These are phyloP conservation scores for Medicago truncatula DNA, from an alignment of 306 rosid genomes.

Conservation along the genomic window DNA sequence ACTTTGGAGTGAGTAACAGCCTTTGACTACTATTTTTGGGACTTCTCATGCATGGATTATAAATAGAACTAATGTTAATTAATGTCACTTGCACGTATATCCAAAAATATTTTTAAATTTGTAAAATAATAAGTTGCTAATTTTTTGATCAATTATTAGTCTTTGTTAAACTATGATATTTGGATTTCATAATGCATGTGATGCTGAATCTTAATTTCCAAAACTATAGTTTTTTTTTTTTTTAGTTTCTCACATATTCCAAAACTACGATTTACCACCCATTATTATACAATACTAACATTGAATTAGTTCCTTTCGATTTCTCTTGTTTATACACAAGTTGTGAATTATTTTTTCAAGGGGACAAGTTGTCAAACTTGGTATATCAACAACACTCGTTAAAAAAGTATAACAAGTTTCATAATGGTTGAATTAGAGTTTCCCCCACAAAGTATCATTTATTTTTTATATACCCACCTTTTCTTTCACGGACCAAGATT, in stretches of 20 bases:
- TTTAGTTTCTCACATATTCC: no score
- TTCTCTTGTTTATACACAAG: not conserved
- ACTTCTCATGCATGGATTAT: conserved; percentile 1
- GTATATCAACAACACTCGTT: not conserved
- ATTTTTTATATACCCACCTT: not conserved
- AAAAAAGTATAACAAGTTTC: not conserved
- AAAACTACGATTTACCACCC: not conserved
- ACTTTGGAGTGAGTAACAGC: not conserved
- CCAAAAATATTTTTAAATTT: not conserved
- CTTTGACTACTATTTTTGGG: not conserved
- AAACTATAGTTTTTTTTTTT: no score
- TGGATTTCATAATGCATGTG: not conserved
- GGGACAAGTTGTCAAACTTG: not conserved
- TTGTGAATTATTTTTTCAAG: not conserved
- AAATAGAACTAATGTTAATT: not conserved
- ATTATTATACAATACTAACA: not conserved
- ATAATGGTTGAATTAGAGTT: not conserved
- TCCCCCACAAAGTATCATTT: no score
- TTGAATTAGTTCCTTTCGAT: not conserved
- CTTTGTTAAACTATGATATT: not conserved
- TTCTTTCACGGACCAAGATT: not conserved
- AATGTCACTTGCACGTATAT: not conserved
- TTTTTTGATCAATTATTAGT: not conserved
- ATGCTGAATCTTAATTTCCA: not conserved
- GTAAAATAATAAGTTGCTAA: not conserved